A percentile compares a stretch with the other conserved stretches of the same genome.
Conservation (phyloP, 306 rosid genomes). For the Urtica urens region DNA sequence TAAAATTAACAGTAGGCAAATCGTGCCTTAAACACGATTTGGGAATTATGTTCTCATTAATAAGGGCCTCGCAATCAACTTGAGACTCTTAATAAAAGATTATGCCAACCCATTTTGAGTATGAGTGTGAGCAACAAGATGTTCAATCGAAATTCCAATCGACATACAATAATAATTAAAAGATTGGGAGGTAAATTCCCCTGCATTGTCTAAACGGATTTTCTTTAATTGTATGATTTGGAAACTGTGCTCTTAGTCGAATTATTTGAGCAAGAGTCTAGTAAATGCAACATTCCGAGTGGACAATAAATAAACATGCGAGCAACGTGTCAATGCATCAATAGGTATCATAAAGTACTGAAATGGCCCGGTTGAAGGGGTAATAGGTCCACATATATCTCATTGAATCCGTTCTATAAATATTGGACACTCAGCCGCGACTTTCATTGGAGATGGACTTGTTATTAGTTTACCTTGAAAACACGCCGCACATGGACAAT, state of each 20-base stretch:
- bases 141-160: background rate
- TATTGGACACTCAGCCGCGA: background rate
- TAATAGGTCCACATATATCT: background rate
- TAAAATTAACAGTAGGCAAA: background rate
- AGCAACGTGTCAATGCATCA: background rate
- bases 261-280: background rate
- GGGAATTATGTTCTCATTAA: no score
- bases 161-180: slow-evolving; percentile 5
- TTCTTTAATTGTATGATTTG: background rate
- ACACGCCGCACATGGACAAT: background rate
- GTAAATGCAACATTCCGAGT: background rate
- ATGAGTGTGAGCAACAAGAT: slow-evolving; percentile 1
- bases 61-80: no score
- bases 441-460: background rate
- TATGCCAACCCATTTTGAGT: background rate
- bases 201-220: background rate
- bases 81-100: background rate
- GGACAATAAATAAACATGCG: background rate
- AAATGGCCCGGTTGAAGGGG: background rate
- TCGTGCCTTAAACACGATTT: no score
- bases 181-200: slow-evolving; percentile 3
- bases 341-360: background rate
- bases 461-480: no score
- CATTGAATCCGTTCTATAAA: background rate
- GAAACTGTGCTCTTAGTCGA: background rate